Evolutionary conservation across 1,139 yeast genomes (phyloP), one percentile per base, ranked within the genome.

Genomic region (Blastobotrys serpentis): DNA sequence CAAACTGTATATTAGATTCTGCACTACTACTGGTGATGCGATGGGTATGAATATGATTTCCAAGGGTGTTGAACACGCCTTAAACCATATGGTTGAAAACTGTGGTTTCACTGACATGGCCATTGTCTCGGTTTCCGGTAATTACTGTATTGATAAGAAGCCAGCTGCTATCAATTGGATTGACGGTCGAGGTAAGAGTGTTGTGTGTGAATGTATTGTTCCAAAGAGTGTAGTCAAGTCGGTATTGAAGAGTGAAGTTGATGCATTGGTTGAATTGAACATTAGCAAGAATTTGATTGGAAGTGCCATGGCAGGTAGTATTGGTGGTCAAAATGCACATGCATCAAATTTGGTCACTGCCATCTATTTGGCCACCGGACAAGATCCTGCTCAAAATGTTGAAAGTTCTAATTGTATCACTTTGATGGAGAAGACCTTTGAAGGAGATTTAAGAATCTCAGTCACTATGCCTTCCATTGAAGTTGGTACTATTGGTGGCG

Each of bases 11-110:
- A 84, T 94, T 60, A 82, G 98, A 62, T 92, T 92, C 75, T 82
- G 90, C 66, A 92, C 99, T 22, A 89, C 96, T 38, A 92, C 99
- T 30, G 99, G 99, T 69, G 99, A 92, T 74, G 98, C 98, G 16
- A 92, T 92, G 99, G 99, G 98, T 57, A 92, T 92, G 99, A 92
- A 92, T 67, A 94, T 92, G 99, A 94, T 92, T 57, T 92, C 98
- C 26, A 92, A 92, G 71, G 99, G 98, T 68, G 97, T 88, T 46
- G 99, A 94, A 68, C 76, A 75, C 66, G 80, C 96, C 1, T 78
- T 92, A 64, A 82, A 82, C 57, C 81, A 77, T 66, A 89, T 92
- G 96, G 81, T 78, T 44, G 88, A 85, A 62, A 89, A 84, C 61
- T 84, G 85, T 66, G 98, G 97, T 2, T 92, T 92, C 81, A 82